phyloP scores from a whole-genome alignment of 768 basidiomycete species.

The Gloeostereum incarnatum region DNA sequence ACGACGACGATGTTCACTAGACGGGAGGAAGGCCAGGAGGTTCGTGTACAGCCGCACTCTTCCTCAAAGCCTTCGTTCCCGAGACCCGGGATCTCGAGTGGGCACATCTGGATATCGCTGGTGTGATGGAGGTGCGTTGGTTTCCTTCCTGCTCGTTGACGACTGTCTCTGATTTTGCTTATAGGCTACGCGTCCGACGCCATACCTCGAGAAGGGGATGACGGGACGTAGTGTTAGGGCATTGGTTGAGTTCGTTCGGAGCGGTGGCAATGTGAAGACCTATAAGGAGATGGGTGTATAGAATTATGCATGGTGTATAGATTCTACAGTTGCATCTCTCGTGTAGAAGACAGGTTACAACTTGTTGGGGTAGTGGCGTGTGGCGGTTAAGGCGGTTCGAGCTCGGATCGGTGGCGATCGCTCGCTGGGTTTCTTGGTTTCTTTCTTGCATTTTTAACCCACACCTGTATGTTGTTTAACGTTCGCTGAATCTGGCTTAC shows the following conservation, averaged over 20 bases:
- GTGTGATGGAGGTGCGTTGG: constrained; percentile 61
- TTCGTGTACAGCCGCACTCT: constrained; percentile 74
- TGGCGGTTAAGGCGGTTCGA: no score
- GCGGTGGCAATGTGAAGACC: no score
- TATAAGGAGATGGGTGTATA: no score
- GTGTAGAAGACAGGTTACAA: no score
- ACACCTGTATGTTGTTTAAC: no score
- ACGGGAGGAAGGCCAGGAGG: constrained; percentile 68
- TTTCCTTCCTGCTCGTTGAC: neutral
- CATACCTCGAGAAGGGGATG: constrained; percentile 70
- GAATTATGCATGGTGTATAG: no score
- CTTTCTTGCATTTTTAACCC: no score
- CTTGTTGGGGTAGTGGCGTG: no score
- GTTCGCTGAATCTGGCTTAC: no score
- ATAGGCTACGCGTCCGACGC: constrained; percentile 40
- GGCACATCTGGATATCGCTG: constrained; percentile 86
- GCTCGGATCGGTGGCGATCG: no score
- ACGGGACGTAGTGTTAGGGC: constrained; percentile 62
- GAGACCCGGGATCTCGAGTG: constrained; percentile 59
- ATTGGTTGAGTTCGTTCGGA: constrained; percentile 20
- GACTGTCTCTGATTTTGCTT: neutral
- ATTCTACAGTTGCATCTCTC: no score
- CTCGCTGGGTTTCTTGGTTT: no score
- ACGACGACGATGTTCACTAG: constrained; percentile 21
- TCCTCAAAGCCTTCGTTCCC: constrained; percentile 77